Conservation (phyloP, 768 basidiomycete genomes). For the Phaeotremella skinneri region DNA sequence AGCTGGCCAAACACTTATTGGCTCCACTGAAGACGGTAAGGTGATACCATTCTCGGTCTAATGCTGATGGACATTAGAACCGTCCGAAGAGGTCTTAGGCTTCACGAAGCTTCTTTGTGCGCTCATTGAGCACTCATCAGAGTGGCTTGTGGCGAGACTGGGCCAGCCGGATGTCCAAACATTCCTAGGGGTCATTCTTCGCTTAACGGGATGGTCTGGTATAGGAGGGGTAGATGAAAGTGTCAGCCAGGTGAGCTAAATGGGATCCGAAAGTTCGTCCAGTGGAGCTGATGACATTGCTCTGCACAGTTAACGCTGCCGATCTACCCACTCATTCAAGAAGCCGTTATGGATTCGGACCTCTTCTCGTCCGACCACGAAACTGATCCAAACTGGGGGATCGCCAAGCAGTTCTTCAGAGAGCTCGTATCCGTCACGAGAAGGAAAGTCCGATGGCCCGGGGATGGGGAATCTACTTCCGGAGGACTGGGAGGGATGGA, state of each 20-base stretch:
- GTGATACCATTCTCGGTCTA: slow-evolving; percentile 50
- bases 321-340: slow-evolving; percentile 90
- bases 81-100: slow-evolving; percentile 59
- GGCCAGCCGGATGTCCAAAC: slow-evolving; percentile 61
- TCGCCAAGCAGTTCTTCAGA: slow-evolving; percentile 71
- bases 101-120: slow-evolving; percentile 77
- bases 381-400: slow-evolving; percentile 44
- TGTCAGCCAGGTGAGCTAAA: slow-evolving; percentile 63
- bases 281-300: background rate
- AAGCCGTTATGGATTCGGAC: slow-evolving; percentile 58
- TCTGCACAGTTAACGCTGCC: slow-evolving; percentile 59
- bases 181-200: slow-evolving; percentile 68
- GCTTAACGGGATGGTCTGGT: slow-evolving; percentile 71
- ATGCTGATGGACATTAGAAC: slow-evolving; percentile 38
- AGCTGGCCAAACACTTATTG: slow-evolving; percentile 58
- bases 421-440: slow-evolving; percentile 71
- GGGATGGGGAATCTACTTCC: slow-evolving; percentile 20
- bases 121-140: slow-evolving; percentile 79
- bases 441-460: slow-evolving; percentile 73
- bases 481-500: slow-evolving; percentile 25
- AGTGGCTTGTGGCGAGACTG: slow-evolving; percentile 71
- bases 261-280: too few species aligned
- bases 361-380: slow-evolving; percentile 37
- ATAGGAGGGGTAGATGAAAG: slow-evolving; percentile 80
- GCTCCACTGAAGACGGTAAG: slow-evolving; percentile 53